Evolutionary conservation across 1,139 yeast genomes (phyloP), one percentile per base, ranked within the genome.

Genomic region (Spencermartinsiella ligniputridi): DNA sequence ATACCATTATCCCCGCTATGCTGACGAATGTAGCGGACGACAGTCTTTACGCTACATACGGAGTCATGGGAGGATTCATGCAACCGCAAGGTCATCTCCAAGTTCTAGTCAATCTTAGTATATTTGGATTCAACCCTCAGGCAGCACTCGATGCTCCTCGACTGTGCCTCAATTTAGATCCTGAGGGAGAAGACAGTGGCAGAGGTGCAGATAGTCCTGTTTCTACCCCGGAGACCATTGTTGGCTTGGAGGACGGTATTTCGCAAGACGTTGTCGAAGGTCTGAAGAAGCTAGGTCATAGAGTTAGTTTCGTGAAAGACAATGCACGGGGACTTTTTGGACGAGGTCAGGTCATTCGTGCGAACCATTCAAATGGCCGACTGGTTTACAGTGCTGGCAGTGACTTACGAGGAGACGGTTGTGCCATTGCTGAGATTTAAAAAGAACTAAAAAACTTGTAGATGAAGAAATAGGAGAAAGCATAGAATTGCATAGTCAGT

Each of bases 71-170:
- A 18, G 95, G 92, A 24, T 86, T 80, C 66, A 85, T 83, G 70
- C 95, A 86, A 61, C 95, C 95, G 2, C 88, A 83, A 52, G 90
- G 92, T 1, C 95, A 86, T 55, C 81, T 86, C 2, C 92, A 85
- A 58, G 90, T 84, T 44, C 81, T 79, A 29, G 63, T 83, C 50
- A 86, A 86, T 61, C 62, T 86, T 70, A 58, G 76, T 1, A 59
- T 81, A 11, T 86, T 81, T 62, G 79, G 80, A 0, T 66, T 81
- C 60, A 75, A 79, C 44, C 87, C 94, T 1, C 95, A 86, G 60
- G 77, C 80, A 53, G 83, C 89, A 29, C 65, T 84, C 33, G 95
- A 86, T 60, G 79, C 85, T 19, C 94, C 95, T 1, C 68, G 95
- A 48, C 70, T 86, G 47, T 80, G 86, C 39, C 70, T 86, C 45